Base-by-base conservation (phyloP, 2,329 filamentous ascomycete genomes). In the Huntiella omanensis region DNA sequence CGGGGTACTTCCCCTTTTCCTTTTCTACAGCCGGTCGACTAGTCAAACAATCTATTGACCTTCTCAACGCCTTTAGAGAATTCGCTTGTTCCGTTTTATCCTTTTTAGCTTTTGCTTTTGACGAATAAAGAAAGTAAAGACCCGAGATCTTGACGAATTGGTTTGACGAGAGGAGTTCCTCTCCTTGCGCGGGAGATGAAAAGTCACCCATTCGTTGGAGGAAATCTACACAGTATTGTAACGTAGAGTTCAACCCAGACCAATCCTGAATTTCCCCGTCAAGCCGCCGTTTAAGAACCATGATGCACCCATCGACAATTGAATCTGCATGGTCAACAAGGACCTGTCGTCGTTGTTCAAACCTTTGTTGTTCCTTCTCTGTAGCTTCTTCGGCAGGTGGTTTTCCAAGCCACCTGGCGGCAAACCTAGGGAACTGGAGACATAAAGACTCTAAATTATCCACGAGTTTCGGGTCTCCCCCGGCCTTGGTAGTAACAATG, bases 71-170 rank as follows among this genome's bases (percentile, higher is more conserved):
- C 43, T 71, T 68, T 11, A 80, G 58, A 1, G 70, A 63, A 13
- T 62, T 58, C 4, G 55, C 52, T 41, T 68, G 64, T n/a, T 63
- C 62, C 1, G 58, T 52, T 28, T 64, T 64, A 3, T 61, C 60
- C 0, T 60, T 53, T 17, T 62, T 59, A 43, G 70, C 71, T 11
- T 66, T 61, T 50, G 48, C 45, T 16, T 50, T 50, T 17, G 48
- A 50, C 11, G 48, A 36, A 39, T 73, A 66, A n/a, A 74, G 65
- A 56, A 78, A 84, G 56, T 83, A 83, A 3, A 82, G 66, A 53
- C 80, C 78, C 0, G 80, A 84, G 19, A 84, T 71, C 54, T 77
- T 82, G 51, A 80, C 69, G 48, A 73, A 65, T 52, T 76, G 74
- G 2, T 63, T 64, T n/a, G 56, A 53, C 15, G 59, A 52, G 5